Percentiles rank a stretch among this genome's conserved stretches.
These are phyloP conservation scores for Cyberlindnera mycetangii DNA, from an alignment of 805 yeast species.

Conservation along the genomic window DNA sequence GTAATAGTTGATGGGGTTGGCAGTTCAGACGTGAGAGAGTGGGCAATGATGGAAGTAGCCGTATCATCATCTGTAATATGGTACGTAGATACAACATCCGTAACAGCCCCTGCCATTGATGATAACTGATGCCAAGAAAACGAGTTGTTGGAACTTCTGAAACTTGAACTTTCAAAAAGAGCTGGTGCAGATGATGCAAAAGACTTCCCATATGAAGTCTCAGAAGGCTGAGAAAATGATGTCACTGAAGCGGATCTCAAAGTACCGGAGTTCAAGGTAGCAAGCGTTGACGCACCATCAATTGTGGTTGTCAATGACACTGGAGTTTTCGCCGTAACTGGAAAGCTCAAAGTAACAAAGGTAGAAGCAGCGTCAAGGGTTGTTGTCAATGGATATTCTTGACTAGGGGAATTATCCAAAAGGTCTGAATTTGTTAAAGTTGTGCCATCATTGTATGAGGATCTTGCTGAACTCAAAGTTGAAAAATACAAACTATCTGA, in stretches of 20 bases:
- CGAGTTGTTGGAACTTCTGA: background rate
- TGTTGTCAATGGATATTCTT: background rate
- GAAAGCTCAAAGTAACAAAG: background rate
- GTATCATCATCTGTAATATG: background rate
- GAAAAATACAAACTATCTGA: too few species aligned
- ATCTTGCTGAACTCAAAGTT: too few species aligned
- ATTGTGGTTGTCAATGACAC: too few species aligned
- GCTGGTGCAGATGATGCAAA: too few species aligned
- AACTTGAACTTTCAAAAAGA: background rate
- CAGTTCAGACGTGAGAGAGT: background rate
- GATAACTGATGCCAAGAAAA: background rate
- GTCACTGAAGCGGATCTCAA: background rate
- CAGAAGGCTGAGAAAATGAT: background rate
- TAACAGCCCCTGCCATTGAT: background rate
- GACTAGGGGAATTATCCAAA: too few species aligned
- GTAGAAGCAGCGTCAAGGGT: background rate
- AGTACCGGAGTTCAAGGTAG: background rate
- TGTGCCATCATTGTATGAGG: too few species aligned
- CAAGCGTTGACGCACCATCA: too few species aligned
- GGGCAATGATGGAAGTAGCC: background rate
- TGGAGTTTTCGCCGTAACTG: background rate
- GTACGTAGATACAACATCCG: background rate
- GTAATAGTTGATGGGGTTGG: conserved; percentile 5
- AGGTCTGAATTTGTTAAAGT: too few species aligned
- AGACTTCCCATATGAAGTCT: background rate